These are phyloP conservation scores for Thinopyrum obtusiflorum DNA, from an alignment of 202 grass and related monocot species.

Conservation along the genomic window DNA sequence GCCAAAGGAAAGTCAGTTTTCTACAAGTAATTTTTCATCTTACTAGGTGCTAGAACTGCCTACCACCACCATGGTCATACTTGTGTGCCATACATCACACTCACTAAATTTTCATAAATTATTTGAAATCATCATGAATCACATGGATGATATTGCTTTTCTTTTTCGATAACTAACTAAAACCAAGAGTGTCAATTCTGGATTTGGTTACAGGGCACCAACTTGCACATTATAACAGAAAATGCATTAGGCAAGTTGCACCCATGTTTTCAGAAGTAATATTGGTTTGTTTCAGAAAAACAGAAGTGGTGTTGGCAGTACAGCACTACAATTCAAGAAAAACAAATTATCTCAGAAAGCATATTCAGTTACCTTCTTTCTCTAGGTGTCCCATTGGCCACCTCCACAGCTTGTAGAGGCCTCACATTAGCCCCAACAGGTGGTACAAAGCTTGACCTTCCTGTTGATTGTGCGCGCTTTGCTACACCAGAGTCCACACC, in stretches of 20 bases:
- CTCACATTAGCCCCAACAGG: slow-evolving; percentile 42
- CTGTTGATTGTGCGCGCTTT: slow-evolving; percentile 48
- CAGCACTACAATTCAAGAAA: background rate
- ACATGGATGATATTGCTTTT: background rate
- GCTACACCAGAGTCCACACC: slow-evolving; percentile 37
- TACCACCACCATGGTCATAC: background rate
- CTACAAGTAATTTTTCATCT: background rate
- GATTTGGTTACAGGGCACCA: background rate
- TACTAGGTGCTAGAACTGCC: slow-evolving; percentile 13
- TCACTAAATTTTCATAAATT: background rate
- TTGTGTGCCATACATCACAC: background rate
- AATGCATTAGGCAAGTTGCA: background rate
- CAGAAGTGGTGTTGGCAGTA: background rate
- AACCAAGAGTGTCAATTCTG: background rate
- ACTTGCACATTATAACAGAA: background rate
- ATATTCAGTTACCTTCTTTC: slow-evolving; percentile 54
- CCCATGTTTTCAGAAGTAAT: slow-evolving; percentile 2
- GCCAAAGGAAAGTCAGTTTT: background rate
- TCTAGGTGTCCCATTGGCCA: slow-evolving; percentile 40
- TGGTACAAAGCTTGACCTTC: slow-evolving; percentile 55
- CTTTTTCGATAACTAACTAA: background rate
- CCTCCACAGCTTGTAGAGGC: slow-evolving; percentile 48
- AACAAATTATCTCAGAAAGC: background rate
- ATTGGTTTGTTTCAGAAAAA: background rate
- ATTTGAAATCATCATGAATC: slow-evolving; percentile 9